Conservation (phyloP, 2,329 filamentous ascomycete genomes). For the Stachybotrys elegans region DNA sequence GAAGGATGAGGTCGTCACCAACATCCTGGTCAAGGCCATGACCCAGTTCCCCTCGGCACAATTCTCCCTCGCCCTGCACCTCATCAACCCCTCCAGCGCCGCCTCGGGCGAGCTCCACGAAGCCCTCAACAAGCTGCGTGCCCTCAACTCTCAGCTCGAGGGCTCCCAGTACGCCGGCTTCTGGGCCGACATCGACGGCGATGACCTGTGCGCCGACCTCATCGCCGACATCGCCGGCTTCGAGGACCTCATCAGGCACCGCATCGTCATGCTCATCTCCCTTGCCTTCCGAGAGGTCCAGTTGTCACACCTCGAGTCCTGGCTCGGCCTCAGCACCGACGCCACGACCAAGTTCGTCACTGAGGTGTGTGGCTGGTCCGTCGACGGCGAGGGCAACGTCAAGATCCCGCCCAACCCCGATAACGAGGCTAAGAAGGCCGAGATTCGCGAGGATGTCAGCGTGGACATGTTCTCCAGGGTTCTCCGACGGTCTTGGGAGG, state of each 20-base stretch:
- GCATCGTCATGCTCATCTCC: conserved; percentile 83
- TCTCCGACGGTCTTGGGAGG: conserved; percentile 81
- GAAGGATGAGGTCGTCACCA: conserved; percentile 95
- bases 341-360: conserved; percentile 72
- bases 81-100: conserved; percentile 75
- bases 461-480: conserved; percentile 81
- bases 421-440: conserved; percentile 93
- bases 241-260: conserved; percentile 85
- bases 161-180: conserved; percentile 86
- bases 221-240: conserved; percentile 93
- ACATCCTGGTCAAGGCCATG: conserved; percentile 96
- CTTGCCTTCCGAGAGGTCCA: conserved; percentile 73
- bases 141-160: conserved; percentile 81
- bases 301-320: conserved; percentile 63
- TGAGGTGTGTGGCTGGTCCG: conserved; percentile 81
- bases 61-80: conserved; percentile 89
- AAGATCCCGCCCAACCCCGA: conserved; percentile 89
- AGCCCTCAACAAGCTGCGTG: conserved; percentile 81
- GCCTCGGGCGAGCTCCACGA: conserved; percentile 73
- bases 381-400: conserved; percentile 62
- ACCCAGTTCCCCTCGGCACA: conserved; percentile 95
- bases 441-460: conserved; percentile 92
- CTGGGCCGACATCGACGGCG: conserved; percentile 87
- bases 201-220: conserved; percentile 93
- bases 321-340: conserved; percentile 67